phyloP scores from a whole-genome alignment of 306 rosid genomes.

The Cercis canadensis region DNA sequence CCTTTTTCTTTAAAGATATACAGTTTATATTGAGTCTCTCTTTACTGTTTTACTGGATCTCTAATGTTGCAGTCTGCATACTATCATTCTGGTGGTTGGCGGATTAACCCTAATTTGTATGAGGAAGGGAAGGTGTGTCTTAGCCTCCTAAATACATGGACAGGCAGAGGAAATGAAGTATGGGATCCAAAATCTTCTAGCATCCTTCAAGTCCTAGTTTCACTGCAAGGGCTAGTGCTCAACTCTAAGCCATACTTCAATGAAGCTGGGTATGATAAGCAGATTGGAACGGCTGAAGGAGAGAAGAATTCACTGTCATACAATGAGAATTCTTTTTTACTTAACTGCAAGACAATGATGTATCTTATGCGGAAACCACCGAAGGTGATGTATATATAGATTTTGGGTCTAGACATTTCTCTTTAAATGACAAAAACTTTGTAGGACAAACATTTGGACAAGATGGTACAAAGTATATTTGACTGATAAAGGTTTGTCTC shows the following conservation, averaged over 20 bases:
- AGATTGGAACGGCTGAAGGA: slow-evolving; percentile 97
- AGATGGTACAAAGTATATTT: slow-evolving; percentile 16
- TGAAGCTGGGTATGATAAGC: slow-evolving; percentile 99
- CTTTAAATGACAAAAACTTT: too few species aligned
- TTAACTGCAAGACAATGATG: slow-evolving; percentile 95
- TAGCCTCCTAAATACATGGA: slow-evolving; percentile 99
- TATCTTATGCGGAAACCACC: slow-evolving; percentile 90
- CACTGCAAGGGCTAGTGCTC: slow-evolving; percentile 94
- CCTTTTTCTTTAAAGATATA: neutral
- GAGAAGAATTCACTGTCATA: slow-evolving; percentile 96
- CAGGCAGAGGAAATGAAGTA: slow-evolving; percentile 98
- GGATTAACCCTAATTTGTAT: slow-evolving; percentile 92
- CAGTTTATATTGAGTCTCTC: slow-evolving; percentile 31
- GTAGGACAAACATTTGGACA: too few species aligned
- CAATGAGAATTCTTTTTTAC: slow-evolving; percentile 92
- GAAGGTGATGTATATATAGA: slow-evolving; percentile 65
- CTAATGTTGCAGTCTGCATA: slow-evolving; percentile 82
- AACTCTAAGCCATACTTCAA: slow-evolving; percentile 96
- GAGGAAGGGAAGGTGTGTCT: slow-evolving; percentile 99
- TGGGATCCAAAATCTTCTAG: slow-evolving; percentile 99
- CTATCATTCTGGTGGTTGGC: slow-evolving; percentile 99
- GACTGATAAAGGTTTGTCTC: slow-evolving; percentile 10
- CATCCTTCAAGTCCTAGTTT: slow-evolving; percentile 97
- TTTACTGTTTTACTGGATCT: slow-evolving; percentile 43
- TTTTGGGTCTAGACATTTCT: neutral